Conservation (phyloP, 371 early-diverging fungal species). For the Apophysomyces ossiformis region DNA sequence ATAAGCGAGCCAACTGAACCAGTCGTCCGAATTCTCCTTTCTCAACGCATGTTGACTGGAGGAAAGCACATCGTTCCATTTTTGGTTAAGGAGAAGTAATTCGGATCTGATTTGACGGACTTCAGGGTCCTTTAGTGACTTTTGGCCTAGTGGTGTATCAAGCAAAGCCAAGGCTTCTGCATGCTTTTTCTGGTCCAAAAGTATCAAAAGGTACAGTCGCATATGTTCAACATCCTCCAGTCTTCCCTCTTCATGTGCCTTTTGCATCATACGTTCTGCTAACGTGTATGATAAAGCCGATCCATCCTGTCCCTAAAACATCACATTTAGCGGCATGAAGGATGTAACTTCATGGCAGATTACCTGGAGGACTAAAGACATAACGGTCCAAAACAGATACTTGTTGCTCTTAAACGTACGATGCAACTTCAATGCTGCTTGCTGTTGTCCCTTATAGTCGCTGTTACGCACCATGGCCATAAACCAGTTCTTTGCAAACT, state of each 20-base stretch:
- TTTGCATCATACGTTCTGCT: constrained; percentile 87
- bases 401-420: constrained; percentile 77
- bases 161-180: constrained; percentile 67
- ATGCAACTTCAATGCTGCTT: constrained; percentile 82
- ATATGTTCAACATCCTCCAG: constrained; percentile 61
- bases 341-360: background rate
- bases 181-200: constrained; percentile 66
- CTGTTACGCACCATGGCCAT: constrained; percentile 81
- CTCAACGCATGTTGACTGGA: constrained; percentile 47
- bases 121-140: constrained; percentile 69
- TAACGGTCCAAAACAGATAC: constrained; percentile 90
- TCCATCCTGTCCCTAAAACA: constrained; percentile 32
- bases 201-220: constrained; percentile 70
- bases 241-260: constrained; percentile 74
- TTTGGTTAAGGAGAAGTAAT: constrained; percentile 49
- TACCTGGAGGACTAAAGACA: constrained; percentile 76
- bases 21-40: constrained; percentile 69
- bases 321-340: background rate
- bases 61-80: constrained; percentile 47
- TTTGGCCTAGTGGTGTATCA: constrained; percentile 61
- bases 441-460: constrained; percentile 80
- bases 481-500: constrained; percentile 79
- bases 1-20: constrained; percentile 69
- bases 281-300: constrained; percentile 63
- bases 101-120: constrained; percentile 66